Evolutionary conservation across 2,329 filamentous ascomycete genomes (phyloP), one percentile per base, ranked within the genome.

Genomic region (Colletotrichum sp.): DNA sequence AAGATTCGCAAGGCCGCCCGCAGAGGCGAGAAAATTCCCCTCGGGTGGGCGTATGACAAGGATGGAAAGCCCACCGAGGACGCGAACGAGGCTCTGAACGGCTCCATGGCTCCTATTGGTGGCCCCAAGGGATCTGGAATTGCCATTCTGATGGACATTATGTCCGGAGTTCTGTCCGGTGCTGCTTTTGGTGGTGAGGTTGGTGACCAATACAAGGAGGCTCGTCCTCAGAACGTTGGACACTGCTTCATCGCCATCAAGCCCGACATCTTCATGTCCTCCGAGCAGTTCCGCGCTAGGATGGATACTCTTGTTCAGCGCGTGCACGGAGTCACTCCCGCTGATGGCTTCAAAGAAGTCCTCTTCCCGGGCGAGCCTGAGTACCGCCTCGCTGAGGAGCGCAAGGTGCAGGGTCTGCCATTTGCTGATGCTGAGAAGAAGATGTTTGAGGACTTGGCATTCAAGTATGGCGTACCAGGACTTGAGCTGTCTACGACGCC

Each of bases 71-170:
- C 85, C 16, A 95, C 94, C 0, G 90, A 93, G 72, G 94, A 96
- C 79, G 94, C 95, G 0, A 90, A 88, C 3, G 89, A 88, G 26
- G 95, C 95, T 0, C 85, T 97, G 10, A 90, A 92, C 36, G 94
- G 94, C 2, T 94, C 96, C 5, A 96, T 97, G 95, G 85, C 96
- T 28, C 95, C 95, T 0, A 96, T 96, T 93, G 95, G 95, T 4
- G 95, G 95, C 0, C 94, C 95, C 0, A 97, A 97, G 83, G 95
- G 95, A 0, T 94, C 93, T 2, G 95, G 90, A 0, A 83, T 96
- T 55, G 87, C 94, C 1, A 91, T 97, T 70, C 96, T 96, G 93
- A 97, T 96, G 95, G 95, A 97, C 81, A 93, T 97, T 4, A 96
- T 97, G 81, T 96, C 94, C 0, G 95, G 94, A 0, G 93, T 94